phyloP scores from a whole-genome alignment of 2,329 filamentous ascomycete genomes.

The Trichoderma simmonsii region DNA sequence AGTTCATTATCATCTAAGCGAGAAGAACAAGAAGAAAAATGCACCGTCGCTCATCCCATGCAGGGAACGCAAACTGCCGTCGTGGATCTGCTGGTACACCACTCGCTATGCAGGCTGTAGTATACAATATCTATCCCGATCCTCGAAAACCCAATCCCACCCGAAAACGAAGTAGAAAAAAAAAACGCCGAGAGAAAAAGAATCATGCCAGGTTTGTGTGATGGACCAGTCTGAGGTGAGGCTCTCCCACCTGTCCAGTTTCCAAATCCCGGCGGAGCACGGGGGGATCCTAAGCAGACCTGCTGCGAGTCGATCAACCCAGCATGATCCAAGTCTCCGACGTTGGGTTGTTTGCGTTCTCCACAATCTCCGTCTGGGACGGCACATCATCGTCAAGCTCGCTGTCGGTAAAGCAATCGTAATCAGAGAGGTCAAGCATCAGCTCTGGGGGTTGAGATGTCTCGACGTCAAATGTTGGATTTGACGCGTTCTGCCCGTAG shows the following conservation, averaged over 20 bases:
- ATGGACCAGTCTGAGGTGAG: constrained; percentile 40
- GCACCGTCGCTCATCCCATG: not conserved
- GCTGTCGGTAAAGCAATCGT: constrained; percentile 38
- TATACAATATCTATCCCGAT: constrained; percentile 12
- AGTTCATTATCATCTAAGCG: constrained; percentile 5
- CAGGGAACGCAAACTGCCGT: constrained; percentile 1
- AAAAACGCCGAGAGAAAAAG: constrained; percentile 8
- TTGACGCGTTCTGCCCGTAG: constrained; percentile 38
- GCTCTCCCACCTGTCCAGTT: constrained; percentile 28
- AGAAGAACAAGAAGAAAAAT: not conserved
- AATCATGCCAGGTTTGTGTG: constrained; percentile 23
- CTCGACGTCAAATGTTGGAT: constrained; percentile 34
- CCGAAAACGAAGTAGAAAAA: not conserved
- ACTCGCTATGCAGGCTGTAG: constrained; percentile 2
- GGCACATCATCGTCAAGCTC: constrained; percentile 34
- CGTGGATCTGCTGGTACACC: constrained; percentile 14
- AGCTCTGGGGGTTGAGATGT: constrained; percentile 37
- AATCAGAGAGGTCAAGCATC: constrained; percentile 36
- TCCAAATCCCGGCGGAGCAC: constrained; percentile 28
- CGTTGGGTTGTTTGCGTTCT: constrained; percentile 28
- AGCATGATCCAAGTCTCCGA: constrained; percentile 43
- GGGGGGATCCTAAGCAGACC: constrained; percentile 36
- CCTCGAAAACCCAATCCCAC: not conserved
- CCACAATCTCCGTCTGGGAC: constrained; percentile 31
- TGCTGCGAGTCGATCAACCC: constrained; percentile 45